Conservation (phyloP, 495 filamentous ascomycete genomes). For the Coniosporium apollinis region DNA sequence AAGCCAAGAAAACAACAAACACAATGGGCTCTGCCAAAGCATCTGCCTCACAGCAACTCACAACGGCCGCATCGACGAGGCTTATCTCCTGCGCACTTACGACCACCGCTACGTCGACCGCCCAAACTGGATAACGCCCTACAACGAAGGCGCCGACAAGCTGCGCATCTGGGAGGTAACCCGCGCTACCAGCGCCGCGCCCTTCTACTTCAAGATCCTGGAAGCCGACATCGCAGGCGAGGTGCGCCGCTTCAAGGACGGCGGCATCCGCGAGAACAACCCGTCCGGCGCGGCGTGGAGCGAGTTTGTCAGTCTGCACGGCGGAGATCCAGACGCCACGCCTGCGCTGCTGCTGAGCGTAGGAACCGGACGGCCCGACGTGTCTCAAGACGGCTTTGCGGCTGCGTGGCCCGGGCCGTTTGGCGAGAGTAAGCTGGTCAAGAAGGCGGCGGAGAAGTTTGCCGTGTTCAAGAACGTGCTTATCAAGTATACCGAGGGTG, state of each 20-base stretch:
- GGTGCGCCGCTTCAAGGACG: slow-evolving; percentile 24
- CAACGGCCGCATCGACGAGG: slow-evolving; percentile 20
- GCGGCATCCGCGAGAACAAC: slow-evolving; percentile 29
- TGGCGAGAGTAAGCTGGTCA: slow-evolving; percentile 14
- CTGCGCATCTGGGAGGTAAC: slow-evolving; percentile 34
- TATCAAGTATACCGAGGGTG: slow-evolving; percentile 29
- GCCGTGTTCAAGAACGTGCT: slow-evolving; percentile 27
- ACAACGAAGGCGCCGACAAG: slow-evolving; percentile 26
- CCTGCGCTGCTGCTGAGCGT: slow-evolving; percentile 22
- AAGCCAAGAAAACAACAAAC: slow-evolving; percentile 10
- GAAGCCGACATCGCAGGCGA: slow-evolving; percentile 18
- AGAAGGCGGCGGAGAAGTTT: slow-evolving; percentile 25
- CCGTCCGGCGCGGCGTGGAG: slow-evolving; percentile 22
- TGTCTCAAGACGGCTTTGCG: slow-evolving; percentile 23
- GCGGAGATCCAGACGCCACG: slow-evolving; percentile 10
- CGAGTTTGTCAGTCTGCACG: slow-evolving; percentile 23
- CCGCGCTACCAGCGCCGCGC: slow-evolving; percentile 35
- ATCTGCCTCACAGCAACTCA: slow-evolving; percentile 27
- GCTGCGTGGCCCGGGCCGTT: slow-evolving; percentile 23
- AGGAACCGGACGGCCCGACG: slow-evolving; percentile 24
- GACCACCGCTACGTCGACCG: slow-evolving; percentile 20
- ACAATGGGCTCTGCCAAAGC: slow-evolving; percentile 12
- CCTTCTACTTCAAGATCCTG: slow-evolving; percentile 32
- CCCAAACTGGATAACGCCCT: slow-evolving; percentile 22
- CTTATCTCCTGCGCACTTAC: slow-evolving; percentile 28